Base-by-base conservation (phyloP, 176 grass and related monocot species). In the Juncus inflexus region DNA sequence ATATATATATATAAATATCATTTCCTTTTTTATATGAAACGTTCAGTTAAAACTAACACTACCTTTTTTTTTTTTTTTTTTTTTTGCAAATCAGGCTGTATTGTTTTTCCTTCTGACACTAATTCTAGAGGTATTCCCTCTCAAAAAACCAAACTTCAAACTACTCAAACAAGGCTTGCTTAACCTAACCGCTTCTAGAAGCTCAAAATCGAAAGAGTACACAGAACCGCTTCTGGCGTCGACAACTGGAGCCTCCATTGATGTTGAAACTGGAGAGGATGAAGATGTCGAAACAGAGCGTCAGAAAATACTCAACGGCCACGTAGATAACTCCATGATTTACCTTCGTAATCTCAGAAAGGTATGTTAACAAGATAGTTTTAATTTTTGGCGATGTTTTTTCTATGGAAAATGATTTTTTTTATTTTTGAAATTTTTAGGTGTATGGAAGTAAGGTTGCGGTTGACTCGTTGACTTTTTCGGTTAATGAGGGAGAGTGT, bases 401-500 rank as follows among this genome's bases (percentile, higher is more conserved):
- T 9, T 37, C 37, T n/a, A 37, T 28, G 19, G 19, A 28, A 28
- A 28, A 28, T 28, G 19, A 28, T 28, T 28, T 28, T 28, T 66
- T 65, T 64, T 39, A 12, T 52, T 12, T 50, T 60, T 43, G 40
- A 50, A 57, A 54, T 57, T 77, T 55, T 14, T 63, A 83, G 80
- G 74, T 83, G 6, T 83, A 83, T 55, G 52, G 66, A 64, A 50
- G 15, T 50, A 83, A 83, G 35, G 73, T 66, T 72, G 80, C 80
- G 10, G 80, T 83, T 42, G 41, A 66, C 36, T 77, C 74, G 19
- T 72, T 83, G 41, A 61, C 80, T 58, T 83, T 83, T 15, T 65
- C 80, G 28, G 80, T 83, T 39, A 61, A 72, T 16, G 80, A 83
- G 77, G 80, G 80, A 52, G 80, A 83, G 71, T 83, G 80, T 52